phyloP scores from a whole-genome alignment of 2,329 filamentous ascomycete genomes.

The Xylaria sp. region DNA sequence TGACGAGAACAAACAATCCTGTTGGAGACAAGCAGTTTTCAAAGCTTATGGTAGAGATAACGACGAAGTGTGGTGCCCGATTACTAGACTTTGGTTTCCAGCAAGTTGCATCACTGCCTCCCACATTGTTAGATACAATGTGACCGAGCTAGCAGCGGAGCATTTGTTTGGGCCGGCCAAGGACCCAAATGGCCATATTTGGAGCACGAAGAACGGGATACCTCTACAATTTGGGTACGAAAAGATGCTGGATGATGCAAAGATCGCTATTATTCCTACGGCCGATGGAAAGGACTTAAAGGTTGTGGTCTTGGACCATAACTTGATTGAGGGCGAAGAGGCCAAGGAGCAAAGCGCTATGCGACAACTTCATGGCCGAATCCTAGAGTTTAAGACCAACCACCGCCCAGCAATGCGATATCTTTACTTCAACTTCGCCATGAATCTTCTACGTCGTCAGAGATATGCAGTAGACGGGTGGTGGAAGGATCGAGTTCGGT shows the following conservation, averaged over 20 bases:
- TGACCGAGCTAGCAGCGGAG: conserved; percentile 9
- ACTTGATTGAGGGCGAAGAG: no score
- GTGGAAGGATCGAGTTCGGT: not conserved
- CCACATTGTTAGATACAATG: conserved; percentile 23
- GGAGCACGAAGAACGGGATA: conserved; percentile 15
- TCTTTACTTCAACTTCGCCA: not conserved
- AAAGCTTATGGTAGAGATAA: not conserved
- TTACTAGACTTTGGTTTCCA: not conserved
- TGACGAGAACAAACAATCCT: not conserved
- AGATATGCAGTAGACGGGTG: not conserved
- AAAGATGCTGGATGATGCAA: not conserved
- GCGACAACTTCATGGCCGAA: not conserved
- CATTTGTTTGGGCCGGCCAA: conserved; percentile 13
- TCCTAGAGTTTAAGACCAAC: not conserved
- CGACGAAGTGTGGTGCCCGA: conserved; percentile 9
- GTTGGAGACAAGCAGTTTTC: not conserved
- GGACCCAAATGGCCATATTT: conserved; percentile 7
- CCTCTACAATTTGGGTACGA: not conserved
- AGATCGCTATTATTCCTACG: not conserved
- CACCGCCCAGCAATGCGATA: not conserved
- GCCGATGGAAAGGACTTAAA: not conserved
- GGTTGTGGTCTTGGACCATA: not conserved
- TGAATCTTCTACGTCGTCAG: not conserved
- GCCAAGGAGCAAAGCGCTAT: not conserved
- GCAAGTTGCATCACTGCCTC: not conserved